These are phyloP conservation scores for Pigoraptor vietnamica DNA, from an alignment of 78 protist species.

Conservation along the genomic window DNA sequence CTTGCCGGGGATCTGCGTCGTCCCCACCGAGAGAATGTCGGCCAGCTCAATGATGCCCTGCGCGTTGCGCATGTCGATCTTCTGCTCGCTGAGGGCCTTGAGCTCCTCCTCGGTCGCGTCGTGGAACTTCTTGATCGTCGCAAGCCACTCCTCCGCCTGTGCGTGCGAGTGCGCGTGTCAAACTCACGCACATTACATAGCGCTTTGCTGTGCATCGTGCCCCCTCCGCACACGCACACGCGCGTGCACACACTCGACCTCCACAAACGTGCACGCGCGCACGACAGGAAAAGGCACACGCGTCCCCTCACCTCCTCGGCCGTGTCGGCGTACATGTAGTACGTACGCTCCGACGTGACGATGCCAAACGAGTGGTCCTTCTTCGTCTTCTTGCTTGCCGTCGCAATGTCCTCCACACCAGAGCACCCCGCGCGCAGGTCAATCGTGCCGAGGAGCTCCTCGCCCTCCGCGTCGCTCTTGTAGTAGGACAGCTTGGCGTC, in stretches of 20 bases:
- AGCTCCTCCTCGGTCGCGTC: neutral
- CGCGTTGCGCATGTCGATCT: neutral
- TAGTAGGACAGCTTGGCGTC: slow-evolving; percentile 2
- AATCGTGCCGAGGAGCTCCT: neutral
- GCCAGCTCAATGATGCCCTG: neutral
- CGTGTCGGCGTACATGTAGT: neutral
- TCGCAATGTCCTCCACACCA: neutral
- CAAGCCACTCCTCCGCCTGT: neutral
- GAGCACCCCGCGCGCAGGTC: neutral
- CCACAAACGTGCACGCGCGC: too few relatives aligned
- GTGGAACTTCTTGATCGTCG: neutral
- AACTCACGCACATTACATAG: too few relatives aligned
- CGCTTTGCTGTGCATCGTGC: too few relatives aligned
- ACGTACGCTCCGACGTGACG: neutral
- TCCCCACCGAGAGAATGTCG: neutral
- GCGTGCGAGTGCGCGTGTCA: too few relatives aligned
- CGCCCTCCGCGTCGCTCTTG: neutral
- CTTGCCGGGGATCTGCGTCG: neutral
- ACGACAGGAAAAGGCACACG: too few relatives aligned
- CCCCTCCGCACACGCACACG: too few relatives aligned
- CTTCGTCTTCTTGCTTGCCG: neutral
- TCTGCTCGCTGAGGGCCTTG: neutral
- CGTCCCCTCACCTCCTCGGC: neutral
- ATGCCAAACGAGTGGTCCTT: neutral
- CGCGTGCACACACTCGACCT: too few relatives aligned